Base-by-base conservation (phyloP, 176 grass and related monocot species). In the Triticum timopheevii region DNA sequence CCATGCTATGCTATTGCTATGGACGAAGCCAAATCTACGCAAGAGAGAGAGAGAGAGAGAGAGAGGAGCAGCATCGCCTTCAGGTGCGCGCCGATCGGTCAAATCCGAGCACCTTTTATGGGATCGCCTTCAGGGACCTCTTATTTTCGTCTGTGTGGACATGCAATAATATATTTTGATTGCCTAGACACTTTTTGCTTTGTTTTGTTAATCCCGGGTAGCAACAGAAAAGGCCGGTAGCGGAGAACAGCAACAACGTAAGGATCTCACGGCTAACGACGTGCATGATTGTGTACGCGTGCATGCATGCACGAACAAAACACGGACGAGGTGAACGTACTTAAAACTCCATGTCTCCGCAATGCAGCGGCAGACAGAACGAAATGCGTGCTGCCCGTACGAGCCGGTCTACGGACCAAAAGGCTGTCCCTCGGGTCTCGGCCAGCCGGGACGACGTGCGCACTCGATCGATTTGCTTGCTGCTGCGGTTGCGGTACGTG, bases 381-480 rank as follows among this genome's bases (percentile, higher is more conserved):
- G 52, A 22, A 56, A 77, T 56, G 27, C 27, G 13, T 19, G 59
- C 7, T 8, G 7, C 19, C 56, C 36, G 67, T 61, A 61, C 82
- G 50, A 24, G 23, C n/a, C 16, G 50, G 50, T 64, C 27, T 23
- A 77, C 17, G 28, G 4, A 19, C 16, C 49, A 38, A 85, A 76
- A 67, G 63, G 54, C n/a, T 25, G 47, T 4, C 45, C 10, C 40
- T 25, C n/a, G 50, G 8, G 58, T 20, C 25, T 25, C 8, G 50
- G 58, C 49, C 4, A 11, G 42, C 8, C 4, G 35, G 39, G 39
- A 17, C 12, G 16, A 54, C 16, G 50, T 19, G 49, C 19, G 56
- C 56, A 62, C 59, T 77, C 70, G 78, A 86, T 82, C 35, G 83
- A 82, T 82, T 27, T 54, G 8, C 56, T 59, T 58, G 19, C 15